Evolutionary conservation across 805 yeast species (phyloP).

Genomic region (Jamesozyma lodderae): DNA sequence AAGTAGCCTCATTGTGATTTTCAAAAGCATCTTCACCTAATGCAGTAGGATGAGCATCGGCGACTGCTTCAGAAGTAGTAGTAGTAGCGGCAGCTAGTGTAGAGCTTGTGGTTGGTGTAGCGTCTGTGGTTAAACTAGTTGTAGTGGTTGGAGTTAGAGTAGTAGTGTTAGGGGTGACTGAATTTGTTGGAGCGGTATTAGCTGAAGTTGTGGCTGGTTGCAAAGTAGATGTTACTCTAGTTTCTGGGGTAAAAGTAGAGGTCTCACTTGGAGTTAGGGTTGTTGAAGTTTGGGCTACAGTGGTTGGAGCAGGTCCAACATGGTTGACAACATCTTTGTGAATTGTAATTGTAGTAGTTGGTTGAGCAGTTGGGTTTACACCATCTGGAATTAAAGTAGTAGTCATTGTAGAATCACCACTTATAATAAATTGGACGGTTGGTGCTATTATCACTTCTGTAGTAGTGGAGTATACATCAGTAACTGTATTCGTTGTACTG

Average conservation of each 20-base stretch:
- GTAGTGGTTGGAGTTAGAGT: conserved; percentile 7
- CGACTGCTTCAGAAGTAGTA: conserved; percentile 7
- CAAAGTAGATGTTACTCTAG: not conserved
- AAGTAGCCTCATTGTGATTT: not conserved
- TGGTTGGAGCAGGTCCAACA: conserved; percentile 1
- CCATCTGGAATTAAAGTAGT: conserved; percentile 30
- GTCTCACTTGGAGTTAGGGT: not conserved
- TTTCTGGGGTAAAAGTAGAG: not conserved
- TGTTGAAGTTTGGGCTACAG: not conserved
- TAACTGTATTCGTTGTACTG: conserved; percentile 38
- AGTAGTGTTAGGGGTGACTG: conserved; percentile 1
- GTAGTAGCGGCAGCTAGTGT: conserved; percentile 8
- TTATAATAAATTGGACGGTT: conserved; percentile 33
- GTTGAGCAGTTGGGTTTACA: conserved; percentile 28
- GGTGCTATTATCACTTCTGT: conserved; percentile 35
- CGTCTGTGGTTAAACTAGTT: not conserved
- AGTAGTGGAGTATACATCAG: conserved; percentile 34
- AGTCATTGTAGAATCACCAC: conserved; percentile 32
- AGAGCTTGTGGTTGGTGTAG: conserved; percentile 2
- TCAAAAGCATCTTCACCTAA: conserved; percentile 1
- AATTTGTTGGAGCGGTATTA: conserved; percentile 9
- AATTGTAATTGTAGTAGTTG: conserved; percentile 30
- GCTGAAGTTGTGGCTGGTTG: conserved; percentile 13
- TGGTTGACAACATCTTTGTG: conserved; percentile 6
- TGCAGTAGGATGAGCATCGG: conserved; percentile 8